phyloP scores from a whole-genome alignment of 768 basidiomycete genomes.

The Tulasnella sp. region DNA sequence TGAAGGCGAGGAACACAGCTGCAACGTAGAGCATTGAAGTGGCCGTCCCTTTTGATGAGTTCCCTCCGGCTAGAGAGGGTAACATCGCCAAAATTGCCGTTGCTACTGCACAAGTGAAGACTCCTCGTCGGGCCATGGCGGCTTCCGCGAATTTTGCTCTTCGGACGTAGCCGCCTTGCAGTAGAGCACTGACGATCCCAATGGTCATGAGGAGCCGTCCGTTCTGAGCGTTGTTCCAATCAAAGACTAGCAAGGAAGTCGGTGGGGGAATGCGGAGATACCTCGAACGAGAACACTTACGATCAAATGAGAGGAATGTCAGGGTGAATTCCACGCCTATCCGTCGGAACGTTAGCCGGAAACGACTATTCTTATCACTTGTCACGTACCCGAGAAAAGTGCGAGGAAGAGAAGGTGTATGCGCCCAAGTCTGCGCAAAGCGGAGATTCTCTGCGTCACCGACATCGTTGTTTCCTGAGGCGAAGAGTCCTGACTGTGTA shows the following conservation, averaged over 20 bases:
- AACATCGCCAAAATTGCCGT: slow-evolving; percentile 62
- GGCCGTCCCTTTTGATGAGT: slow-evolving; percentile 39
- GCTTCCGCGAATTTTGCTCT: slow-evolving; percentile 69
- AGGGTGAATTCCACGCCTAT: slow-evolving; percentile 88
- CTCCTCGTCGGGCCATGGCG: slow-evolving; percentile 72
- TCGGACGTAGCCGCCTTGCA: slow-evolving; percentile 93
- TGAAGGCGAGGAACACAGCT: slow-evolving; percentile 81
- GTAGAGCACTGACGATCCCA: slow-evolving; percentile 76
- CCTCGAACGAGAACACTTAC: slow-evolving; percentile 33
- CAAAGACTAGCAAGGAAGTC: slow-evolving; percentile 48
- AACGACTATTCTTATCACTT: background rate
- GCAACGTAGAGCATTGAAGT: slow-evolving; percentile 34
- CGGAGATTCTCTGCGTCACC: slow-evolving; percentile 32
- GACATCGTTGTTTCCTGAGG: background rate
- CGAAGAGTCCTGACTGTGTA: slow-evolving; percentile 15
- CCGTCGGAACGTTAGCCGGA: background rate
- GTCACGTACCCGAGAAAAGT: slow-evolving; percentile 58
- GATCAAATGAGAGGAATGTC: slow-evolving; percentile 85
- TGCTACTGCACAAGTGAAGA: slow-evolving; percentile 56
- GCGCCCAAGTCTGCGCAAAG: slow-evolving; percentile 48
- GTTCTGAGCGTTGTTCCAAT: slow-evolving; percentile 84
- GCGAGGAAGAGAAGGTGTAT: slow-evolving; percentile 80
- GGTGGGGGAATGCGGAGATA: background rate
- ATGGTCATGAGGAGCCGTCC: slow-evolving; percentile 77
- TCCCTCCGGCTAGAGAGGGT: slow-evolving; percentile 38